Evolutionary conservation across 257 asterid species (phyloP).

Genomic region (Primulina tabacum): DNA sequence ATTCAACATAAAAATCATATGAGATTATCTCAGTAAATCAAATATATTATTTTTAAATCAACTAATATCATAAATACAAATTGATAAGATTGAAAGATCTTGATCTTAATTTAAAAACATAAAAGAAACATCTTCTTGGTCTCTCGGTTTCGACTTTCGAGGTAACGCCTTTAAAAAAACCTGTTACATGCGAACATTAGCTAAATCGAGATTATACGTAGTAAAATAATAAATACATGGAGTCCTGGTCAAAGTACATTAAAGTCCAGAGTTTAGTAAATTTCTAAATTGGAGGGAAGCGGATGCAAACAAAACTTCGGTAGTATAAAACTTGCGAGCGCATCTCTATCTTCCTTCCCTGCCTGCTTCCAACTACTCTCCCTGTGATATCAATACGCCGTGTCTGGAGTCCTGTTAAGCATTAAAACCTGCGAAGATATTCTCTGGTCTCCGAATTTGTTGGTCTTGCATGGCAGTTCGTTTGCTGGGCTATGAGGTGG

Average conservation of each 20-base stretch:
- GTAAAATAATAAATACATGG: too few relatives aligned
- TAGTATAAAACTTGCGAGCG: not conserved
- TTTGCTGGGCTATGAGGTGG: conserved; percentile 57
- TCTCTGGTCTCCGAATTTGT: not conserved
- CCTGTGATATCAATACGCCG: not conserved
- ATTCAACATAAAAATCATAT: too few relatives aligned
- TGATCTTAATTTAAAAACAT: too few relatives aligned
- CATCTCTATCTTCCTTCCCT: not conserved
- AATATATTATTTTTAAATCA: too few relatives aligned
- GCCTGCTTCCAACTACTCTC: not conserved
- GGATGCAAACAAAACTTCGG: not conserved
- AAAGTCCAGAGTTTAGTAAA: too few relatives aligned
- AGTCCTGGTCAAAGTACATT: not conserved
- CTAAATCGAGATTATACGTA: not conserved
- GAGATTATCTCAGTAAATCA: too few relatives aligned
- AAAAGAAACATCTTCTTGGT: too few relatives aligned
- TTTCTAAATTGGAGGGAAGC: not conserved
- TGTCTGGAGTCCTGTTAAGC: not conserved
- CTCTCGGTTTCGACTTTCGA: not conserved
- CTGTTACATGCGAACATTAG: not conserved
- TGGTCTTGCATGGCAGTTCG: conserved; percentile 63
- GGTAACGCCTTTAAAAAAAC: not conserved
- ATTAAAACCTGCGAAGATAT: not conserved
- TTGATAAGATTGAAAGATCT: too few relatives aligned
- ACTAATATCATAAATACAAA: too few relatives aligned